Conservation (phyloP, 345 rosid species). For the Mercurialis annua region DNA sequence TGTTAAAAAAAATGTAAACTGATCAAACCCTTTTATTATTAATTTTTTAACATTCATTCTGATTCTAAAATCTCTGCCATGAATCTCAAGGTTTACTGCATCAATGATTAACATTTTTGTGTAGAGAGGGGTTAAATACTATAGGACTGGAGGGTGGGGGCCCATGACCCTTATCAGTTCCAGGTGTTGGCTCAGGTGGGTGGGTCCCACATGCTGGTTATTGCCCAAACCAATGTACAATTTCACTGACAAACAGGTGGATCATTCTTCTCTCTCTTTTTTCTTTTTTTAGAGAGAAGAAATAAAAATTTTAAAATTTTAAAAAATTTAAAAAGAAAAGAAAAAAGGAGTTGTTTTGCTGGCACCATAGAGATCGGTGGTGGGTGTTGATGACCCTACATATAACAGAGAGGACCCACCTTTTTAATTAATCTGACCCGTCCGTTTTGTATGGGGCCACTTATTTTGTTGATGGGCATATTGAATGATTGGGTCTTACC, state of each 20-base stretch:
- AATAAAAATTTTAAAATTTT: not conserved
- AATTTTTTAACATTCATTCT: constrained; percentile 4
- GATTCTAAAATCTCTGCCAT: constrained; percentile 30
- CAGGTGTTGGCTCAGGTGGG: constrained; percentile 69
- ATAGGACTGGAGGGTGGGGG: constrained; percentile 28
- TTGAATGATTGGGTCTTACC: constrained; percentile 38
- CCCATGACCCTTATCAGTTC: constrained; percentile 48
- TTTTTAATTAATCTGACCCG: constrained; percentile 31
- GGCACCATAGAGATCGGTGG: constrained; percentile 33
- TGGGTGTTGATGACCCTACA: constrained; percentile 36
- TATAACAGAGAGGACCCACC: constrained; percentile 6
- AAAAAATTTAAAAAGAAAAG: no score
- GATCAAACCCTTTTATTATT: not conserved
- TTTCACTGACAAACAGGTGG: constrained; percentile 74
- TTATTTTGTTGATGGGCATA: constrained; percentile 22
- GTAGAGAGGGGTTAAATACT: constrained; percentile 15
- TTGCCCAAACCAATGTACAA: constrained; percentile 61
- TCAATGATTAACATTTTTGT: constrained; percentile 46
- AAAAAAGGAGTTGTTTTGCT: not conserved
- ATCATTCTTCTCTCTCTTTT: constrained; percentile 15
- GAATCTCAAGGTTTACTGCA: constrained; percentile 43
- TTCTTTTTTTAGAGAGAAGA: not conserved
- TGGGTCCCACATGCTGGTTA: constrained; percentile 55
- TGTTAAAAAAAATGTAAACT: no score
- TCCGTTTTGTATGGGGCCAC: constrained; percentile 24